A percentile compares a stretch with the other conserved stretches of the same genome.
These are phyloP conservation scores for Magnusiomyces magnusii DNA, from an alignment of 1,139 yeast species.

Conservation along the genomic window DNA sequence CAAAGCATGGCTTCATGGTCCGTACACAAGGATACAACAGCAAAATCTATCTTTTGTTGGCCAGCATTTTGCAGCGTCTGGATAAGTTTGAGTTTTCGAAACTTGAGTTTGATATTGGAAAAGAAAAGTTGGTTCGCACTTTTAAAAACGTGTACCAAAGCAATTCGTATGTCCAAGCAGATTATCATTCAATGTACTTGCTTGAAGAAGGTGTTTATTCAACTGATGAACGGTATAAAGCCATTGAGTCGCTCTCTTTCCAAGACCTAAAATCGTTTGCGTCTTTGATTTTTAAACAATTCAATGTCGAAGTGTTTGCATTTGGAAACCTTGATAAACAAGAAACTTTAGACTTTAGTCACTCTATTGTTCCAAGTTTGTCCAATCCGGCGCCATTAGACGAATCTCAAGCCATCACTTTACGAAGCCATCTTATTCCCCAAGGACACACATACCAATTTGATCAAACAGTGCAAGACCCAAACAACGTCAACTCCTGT, in stretches of 20 bases:
- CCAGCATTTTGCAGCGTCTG: constrained; percentile 50
- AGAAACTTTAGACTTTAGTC: too few relatives aligned
- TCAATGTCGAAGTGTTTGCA: constrained; percentile 62
- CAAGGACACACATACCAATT: constrained; percentile 33
- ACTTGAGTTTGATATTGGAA: constrained; percentile 55
- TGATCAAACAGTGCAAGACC: constrained; percentile 46
- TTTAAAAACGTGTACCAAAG: constrained; percentile 64
- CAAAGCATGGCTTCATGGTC: constrained; percentile 65
- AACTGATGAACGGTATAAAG: constrained; percentile 51
- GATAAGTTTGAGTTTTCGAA: constrained; percentile 45
- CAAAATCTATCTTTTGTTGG: constrained; percentile 57
- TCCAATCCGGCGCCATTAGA: constrained; percentile 28
- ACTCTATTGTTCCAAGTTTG: too few relatives aligned
- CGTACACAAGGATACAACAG: constrained; percentile 76
- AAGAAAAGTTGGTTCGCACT: constrained; percentile 54
- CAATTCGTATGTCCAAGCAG: constrained; percentile 65
- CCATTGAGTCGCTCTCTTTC: constrained; percentile 42
- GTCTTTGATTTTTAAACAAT: constrained; percentile 39
- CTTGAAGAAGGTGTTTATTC: constrained; percentile 66
- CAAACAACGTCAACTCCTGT: constrained; percentile 81
- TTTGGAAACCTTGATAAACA: constrained; percentile 64
- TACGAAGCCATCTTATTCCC: constrained; percentile 47
- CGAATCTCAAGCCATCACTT: constrained; percentile 38
- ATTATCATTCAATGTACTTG: constrained; percentile 51
- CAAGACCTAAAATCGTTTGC: constrained; percentile 45